Percentiles rank a stretch among this genome's conserved stretches.
Conservation (phyloP, 2,329 filamentous ascomycete species). For the Elsinoe necatrix region DNA sequence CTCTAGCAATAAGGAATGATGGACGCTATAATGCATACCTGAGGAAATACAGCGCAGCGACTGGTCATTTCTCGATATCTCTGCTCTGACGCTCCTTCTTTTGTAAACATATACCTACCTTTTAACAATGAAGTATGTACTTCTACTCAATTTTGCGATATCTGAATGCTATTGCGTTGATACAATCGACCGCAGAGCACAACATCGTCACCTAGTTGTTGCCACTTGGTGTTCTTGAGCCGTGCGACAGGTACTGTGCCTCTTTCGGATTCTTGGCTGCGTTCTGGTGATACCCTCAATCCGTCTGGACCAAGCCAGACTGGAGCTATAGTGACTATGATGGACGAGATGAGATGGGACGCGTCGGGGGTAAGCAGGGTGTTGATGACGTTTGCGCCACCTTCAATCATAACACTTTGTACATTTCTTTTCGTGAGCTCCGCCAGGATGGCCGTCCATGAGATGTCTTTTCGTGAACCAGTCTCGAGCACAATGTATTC, state of each 20-base stretch:
- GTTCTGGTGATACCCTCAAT: conserved; percentile 65
- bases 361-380: conserved; percentile 57
- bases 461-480: conserved; percentile 25
- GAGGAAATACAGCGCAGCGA: background rate
- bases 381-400: conserved; percentile 75
- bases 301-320: conserved; percentile 81
- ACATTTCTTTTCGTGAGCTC: conserved; percentile 53
- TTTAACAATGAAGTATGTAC: background rate
- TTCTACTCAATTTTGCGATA: background rate
- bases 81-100: background rate
- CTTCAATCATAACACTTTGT: conserved; percentile 82
- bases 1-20: background rate
- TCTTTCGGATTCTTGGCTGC: conserved; percentile 44
- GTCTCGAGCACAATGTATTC: conserved; percentile 27
- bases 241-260: conserved; percentile 51
- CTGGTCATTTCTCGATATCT: background rate
- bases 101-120: background rate
- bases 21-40: background rate
- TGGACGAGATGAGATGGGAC: conserved; percentile 58
- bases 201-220: conserved; percentile 71
- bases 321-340: conserved; percentile 83
- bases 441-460: conserved; percentile 58
- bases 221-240: conserved; percentile 61
- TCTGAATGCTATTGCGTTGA: background rate
- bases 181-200: conserved; percentile 58